phyloP scores from a whole-genome alignment of 176 grass and related monocot species.

The Sorghum bicolor region Sorghum_bicolor_NCBIv3 NC_012872.2:4453001-4453500 shows the following conservation, averaged over 20 bases:
- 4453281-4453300: not conserved
- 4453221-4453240: constrained; percentile 17
- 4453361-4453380: not conserved
- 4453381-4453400: constrained; percentile 9
- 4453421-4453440: constrained; percentile 28
- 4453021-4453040: constrained; percentile 29
- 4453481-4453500: constrained; percentile 29
- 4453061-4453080: constrained; percentile 4
- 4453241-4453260: not conserved
- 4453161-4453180: constrained; percentile 3
- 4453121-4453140: constrained; percentile 23
- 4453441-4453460: constrained; percentile 33
- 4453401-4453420: constrained; percentile 3
- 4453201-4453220: constrained; percentile 9
- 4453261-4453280: not conserved
- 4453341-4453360: not conserved
- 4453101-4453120: constrained; percentile 26
- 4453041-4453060: constrained; percentile 25
- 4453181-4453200: constrained; percentile 11
- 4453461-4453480: constrained; percentile 40
- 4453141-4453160: constrained; percentile 8
- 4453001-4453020: constrained; percentile 30
- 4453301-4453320: not conserved
- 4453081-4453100: constrained; percentile 28
- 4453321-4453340: not conserved